Evolutionary conservation across 768 basidiomycete species (phyloP), one percentile per base, ranked within the genome.

Genomic region (Kwoniella shandongensis): DNA sequence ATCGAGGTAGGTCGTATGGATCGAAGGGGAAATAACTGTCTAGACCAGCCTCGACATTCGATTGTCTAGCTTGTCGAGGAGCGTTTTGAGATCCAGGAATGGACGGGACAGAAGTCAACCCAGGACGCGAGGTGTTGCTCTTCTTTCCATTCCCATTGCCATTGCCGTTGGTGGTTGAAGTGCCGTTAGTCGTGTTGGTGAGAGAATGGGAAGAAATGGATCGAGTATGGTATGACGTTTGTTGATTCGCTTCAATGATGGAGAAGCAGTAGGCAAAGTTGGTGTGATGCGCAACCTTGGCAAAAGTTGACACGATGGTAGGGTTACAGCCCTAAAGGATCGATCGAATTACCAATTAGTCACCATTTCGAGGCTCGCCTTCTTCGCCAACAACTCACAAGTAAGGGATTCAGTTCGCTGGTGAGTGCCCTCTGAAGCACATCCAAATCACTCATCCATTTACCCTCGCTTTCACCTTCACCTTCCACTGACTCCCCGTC

Each of bases 1-100:
- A 91, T 55, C 84, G 82, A 0, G 90, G 88, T 4, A 99, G 84
- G 57, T 86, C 88, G 79, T 91, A 98, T 2, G 96, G 96, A 76
- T 99, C 96, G 73, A 99, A 99, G 0, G 96, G 96, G 80, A 99
- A 99, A 80, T 97, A 98, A 11, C 86, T 85, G 71, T 91, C 91
- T 53, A 98, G 81, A 58, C 93, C 91, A 8, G 83, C 80, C 48
- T 83, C 83, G 15, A 69, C 48, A 41, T 71, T 69, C 29, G 56
- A 61, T 42, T 72, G 71, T 51, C 74, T 57, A 15, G 70, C 70
- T 51, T 67, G 58, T 18, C 63, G 59, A 46, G 62, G 66, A 27
- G 53, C 38, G 4, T 59, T 61, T 17, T 62, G 51, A 15, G 54
- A 65, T 12, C 57, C 45, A n/a, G 48, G 38, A 2, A 53, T 44